Percentiles rank a stretch among this genome's conserved stretches.
phyloP scores from a whole-genome alignment of 495 filamentous ascomycete species.

The Massariosphaeria phaeospora region DNA sequence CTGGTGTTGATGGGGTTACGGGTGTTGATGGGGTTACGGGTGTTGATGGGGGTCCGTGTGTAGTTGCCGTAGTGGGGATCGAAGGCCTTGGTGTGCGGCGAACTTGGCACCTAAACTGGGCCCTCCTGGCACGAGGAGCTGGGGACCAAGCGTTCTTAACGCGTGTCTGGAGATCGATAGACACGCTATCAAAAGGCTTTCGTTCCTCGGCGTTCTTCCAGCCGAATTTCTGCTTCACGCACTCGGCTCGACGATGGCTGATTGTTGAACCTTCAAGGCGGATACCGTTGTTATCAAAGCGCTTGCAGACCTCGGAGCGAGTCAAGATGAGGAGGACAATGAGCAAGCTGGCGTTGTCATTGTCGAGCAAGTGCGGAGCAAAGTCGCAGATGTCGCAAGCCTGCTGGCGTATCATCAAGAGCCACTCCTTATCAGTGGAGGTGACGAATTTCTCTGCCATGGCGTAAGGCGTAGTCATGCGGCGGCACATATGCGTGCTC shows the following conservation, averaged over 20 bases:
- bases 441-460: conserved; percentile 21
- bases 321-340: conserved; percentile 30
- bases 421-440: conserved; percentile 12
- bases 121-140: conserved; percentile 1
- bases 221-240: conserved; percentile 26
- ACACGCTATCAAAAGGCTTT: conserved; percentile 24
- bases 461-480: conserved; percentile 19
- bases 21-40: neutral
- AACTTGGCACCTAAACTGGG: neutral
- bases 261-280: conserved; percentile 32
- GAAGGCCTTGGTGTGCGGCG: neutral
- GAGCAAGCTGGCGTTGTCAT: conserved; percentile 30
- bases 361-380: conserved; percentile 31
- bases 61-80: neutral
- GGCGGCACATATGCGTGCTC: conserved; percentile 19
- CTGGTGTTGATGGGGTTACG: neutral
- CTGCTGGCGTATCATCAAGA: conserved; percentile 14
- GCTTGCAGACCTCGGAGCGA: conserved; percentile 20
- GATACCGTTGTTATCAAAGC: conserved; percentile 29
- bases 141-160: conserved; percentile 24
- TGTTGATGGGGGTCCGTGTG: neutral
- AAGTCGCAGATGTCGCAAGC: conserved; percentile 26
- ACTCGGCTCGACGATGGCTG: conserved; percentile 26
- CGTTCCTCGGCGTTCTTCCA: conserved; percentile 21
- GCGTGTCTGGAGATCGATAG: conserved; percentile 20